These are phyloP conservation scores for Triticum turgidum DNA, from an alignment of 176 grass and related monocot species.

Conservation along the genomic window DNA sequence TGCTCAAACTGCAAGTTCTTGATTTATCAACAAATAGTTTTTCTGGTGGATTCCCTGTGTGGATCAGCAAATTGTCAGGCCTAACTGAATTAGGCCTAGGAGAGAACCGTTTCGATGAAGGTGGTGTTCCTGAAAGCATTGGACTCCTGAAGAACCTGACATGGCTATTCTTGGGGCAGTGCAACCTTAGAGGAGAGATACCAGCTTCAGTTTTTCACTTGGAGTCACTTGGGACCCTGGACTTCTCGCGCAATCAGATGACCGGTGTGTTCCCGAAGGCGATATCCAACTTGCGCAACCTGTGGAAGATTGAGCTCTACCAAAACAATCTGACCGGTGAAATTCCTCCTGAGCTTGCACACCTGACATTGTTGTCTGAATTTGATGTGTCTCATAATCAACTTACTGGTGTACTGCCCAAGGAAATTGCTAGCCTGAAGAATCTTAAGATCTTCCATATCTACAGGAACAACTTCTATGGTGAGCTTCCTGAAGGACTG, in stretches of 20 bases:
- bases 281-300: conserved; percentile 69
- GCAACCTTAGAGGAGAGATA: conserved; percentile 79
- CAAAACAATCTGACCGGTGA: conserved; percentile 91
- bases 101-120: conserved; percentile 74
- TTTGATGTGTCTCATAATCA: conserved; percentile 95
- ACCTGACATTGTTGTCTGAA: conserved; percentile 64
- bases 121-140: conserved; percentile 67
- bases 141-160: conserved; percentile 79
- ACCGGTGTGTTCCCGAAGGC: conserved; percentile 59
- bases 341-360: conserved; percentile 71
- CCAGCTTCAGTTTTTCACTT: conserved; percentile 66
- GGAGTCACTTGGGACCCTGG: conserved; percentile 66
- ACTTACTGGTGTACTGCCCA: conserved; percentile 60
- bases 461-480: conserved; percentile 74
- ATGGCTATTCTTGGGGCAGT: conserved; percentile 83
- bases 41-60: conserved; percentile 64
- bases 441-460: conserved; percentile 80
- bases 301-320: conserved; percentile 98
- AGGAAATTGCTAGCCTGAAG: conserved; percentile 58
- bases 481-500: conserved; percentile 74
- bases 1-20: conserved; percentile 63
- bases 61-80: conserved; percentile 54
- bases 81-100: conserved; percentile 68
- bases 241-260: conserved; percentile 90
- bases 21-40: conserved; percentile 87